phyloP scores from a whole-genome alignment of 2,329 filamentous ascomycete genomes.

The Sclerotinia subarctica region DNA sequence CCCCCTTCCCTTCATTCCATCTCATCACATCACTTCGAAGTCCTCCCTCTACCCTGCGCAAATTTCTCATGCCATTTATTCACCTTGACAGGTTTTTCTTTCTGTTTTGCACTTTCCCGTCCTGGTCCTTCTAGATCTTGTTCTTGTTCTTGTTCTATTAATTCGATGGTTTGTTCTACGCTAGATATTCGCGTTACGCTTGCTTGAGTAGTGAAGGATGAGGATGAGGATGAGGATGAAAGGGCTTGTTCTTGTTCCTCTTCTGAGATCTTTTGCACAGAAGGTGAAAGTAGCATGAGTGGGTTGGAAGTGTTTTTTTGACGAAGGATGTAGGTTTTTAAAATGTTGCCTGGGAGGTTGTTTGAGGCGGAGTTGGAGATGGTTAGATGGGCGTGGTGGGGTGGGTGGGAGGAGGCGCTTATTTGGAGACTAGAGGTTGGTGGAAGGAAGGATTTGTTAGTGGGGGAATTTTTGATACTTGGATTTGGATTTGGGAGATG shows the following conservation, averaged over 20 bases:
- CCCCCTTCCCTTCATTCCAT: background rate
- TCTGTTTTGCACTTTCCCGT: conserved; percentile 28
- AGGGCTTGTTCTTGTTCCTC: too few relatives aligned
- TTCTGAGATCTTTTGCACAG: background rate
- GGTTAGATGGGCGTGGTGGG: conserved; percentile 24
- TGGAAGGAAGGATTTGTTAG: conserved; percentile 39
- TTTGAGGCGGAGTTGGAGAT: conserved; percentile 21
- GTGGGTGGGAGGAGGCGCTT: conserved; percentile 40
- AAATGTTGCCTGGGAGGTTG: background rate
- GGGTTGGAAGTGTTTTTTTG: conserved; percentile 68
- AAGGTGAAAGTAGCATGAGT: conserved; percentile 53
- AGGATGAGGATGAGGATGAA: conserved; percentile 17
- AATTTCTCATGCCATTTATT: conserved; percentile 61
- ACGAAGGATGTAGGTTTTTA: conserved; percentile 55
- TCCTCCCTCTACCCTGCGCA: conserved; percentile 36
- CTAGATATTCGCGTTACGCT: conserved; percentile 52
- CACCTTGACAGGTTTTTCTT: conserved; percentile 36
- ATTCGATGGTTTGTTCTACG: conserved; percentile 60
- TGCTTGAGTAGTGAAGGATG: conserved; percentile 35
- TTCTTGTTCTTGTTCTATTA: conserved; percentile 45
- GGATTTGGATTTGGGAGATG: background rate
- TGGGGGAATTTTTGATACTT: conserved; percentile 14
- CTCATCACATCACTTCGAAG: too few relatives aligned
- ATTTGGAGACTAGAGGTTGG: conserved; percentile 27
- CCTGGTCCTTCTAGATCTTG: background rate